Base-by-base conservation (phyloP, 1,139 yeast species). In the Zygosaccharomyces sapae region DNA sequence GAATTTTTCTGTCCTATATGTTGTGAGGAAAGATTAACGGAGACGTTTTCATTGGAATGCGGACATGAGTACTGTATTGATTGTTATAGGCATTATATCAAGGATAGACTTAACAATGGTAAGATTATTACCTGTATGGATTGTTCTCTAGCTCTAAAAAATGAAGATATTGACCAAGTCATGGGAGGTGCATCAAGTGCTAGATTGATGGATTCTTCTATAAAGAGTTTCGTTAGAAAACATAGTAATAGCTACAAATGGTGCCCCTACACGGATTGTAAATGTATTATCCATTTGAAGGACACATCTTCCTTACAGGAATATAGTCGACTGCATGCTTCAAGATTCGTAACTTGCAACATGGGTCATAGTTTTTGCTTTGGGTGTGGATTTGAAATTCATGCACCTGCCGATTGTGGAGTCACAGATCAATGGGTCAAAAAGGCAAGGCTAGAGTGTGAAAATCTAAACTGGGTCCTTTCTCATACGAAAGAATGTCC, bases 231-330 rank as follows among this genome's bases (percentile, higher is more conserved):
- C 55, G 77, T 87, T 18, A 79, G 77, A 38, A 73, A 76, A 47
- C 75, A 75, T 50, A 72, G 72, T 36, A 70, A 70, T 34, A 75
- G 74, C 56, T 77, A 76, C 55, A 68, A 66, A 48, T 83, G 92
- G 85, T 92, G 98, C 65, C 97, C 97, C 0, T 83, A 86, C 1
- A 85, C 95, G 0, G 95, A 86, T 59, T 92, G 98, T 65, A 72
- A 73, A 34, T 70, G 73, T 47, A 74, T 87, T 29, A 72, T 86
- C 10, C 81, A 81, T 57, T 67, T 80, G 38, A 52, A 66, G 4
- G 74, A 75, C 45, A 55, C 61, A 2, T 55, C 63, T 1, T 55
- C 55, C 19, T 47, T 57, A 5, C 47, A 58, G 3, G 69, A 63
- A 35, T 61, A 63, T 38, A 55, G 59, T 9, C 57, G 68, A n/a